These are phyloP conservation scores for Euphorbia peplus DNA, from an alignment of 345 rosid genomes.

Conservation along the genomic window DNA sequence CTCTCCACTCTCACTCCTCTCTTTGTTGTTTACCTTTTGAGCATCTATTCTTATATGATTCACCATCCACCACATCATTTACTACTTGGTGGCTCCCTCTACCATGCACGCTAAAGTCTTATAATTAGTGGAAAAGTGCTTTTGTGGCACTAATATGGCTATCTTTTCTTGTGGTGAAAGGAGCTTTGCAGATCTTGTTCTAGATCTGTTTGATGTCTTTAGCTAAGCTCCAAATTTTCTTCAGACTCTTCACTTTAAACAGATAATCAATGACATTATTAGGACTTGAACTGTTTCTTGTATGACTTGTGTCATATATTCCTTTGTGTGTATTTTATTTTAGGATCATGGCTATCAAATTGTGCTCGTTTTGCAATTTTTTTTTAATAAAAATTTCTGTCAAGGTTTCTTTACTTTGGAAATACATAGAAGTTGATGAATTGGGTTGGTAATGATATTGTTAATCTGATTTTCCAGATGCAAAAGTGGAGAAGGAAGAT, in stretches of 20 bases:
- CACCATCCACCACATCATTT: not conserved
- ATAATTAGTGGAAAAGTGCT: not conserved
- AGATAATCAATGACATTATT: not conserved
- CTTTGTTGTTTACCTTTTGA: not conserved
- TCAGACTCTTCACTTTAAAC: not conserved
- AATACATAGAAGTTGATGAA: conserved; percentile 1
- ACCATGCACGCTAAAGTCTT: not conserved
- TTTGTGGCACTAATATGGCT: not conserved
- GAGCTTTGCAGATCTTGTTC: conserved; percentile 4
- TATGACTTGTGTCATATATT: not conserved
- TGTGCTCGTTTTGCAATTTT: not conserved
- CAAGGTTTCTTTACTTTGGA: not conserved
- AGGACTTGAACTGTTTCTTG: not conserved
- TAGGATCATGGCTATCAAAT: not conserved
- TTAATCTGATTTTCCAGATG: conserved; percentile 50
- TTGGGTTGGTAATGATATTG: conserved; percentile 7
- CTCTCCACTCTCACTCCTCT: not conserved
- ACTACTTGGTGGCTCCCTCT: not conserved
- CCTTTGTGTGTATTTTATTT: not conserved
- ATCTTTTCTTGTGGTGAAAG: not conserved
- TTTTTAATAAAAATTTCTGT: not conserved
- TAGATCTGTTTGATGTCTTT: not conserved
- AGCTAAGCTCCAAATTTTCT: not conserved
- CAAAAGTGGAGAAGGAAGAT: conserved; percentile 83
- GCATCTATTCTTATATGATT: no score